These are phyloP conservation scores for Yamadazyma insecticola DNA, from an alignment of 805 yeast genomes.

Conservation along the genomic window DNA sequence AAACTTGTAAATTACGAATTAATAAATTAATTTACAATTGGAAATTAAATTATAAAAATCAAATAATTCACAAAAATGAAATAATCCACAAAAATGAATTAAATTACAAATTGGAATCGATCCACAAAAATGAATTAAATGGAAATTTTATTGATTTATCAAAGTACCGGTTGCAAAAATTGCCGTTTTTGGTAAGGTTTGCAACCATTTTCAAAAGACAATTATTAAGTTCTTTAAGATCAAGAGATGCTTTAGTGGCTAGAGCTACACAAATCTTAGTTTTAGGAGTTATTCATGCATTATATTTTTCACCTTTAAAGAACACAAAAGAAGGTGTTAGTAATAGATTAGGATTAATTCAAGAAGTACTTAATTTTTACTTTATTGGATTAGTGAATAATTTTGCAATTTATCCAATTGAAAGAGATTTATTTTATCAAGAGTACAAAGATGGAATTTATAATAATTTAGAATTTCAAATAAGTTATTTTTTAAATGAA, in stretches of 20 bases:
- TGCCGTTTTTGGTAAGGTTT: conserved; percentile 24
- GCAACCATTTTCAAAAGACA: conserved; percentile 29
- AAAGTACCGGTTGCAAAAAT: conserved; percentile 22
- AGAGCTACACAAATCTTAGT: conserved; percentile 62
- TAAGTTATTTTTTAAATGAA: conserved; percentile 56
- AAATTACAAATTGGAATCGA: too few relatives aligned
- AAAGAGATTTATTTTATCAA: conserved; percentile 70
- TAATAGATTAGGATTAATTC: conserved; percentile 71
- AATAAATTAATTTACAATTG: conserved; percentile 23
- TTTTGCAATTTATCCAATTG: conserved; percentile 68
- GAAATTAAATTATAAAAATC: conserved; percentile 10
- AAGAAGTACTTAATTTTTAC: conserved; percentile 66
- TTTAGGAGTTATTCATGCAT: conserved; percentile 58
- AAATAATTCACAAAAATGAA: too few relatives aligned
- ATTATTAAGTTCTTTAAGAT: conserved; percentile 27
- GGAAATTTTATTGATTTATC: conserved; percentile 13
- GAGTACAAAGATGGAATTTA: conserved; percentile 73
- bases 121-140: too few relatives aligned
- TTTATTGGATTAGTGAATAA: conserved; percentile 79
- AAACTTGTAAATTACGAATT: conserved; percentile 17
- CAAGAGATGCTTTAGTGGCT: conserved; percentile 57
- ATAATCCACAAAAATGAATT: too few relatives aligned
- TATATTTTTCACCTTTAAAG: conserved; percentile 51
- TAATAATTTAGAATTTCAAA: conserved; percentile 58
- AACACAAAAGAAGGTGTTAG: conserved; percentile 46